Conservation (phyloP, 2,329 filamentous ascomycete genomes). For the Curvularia lunata region DNA sequence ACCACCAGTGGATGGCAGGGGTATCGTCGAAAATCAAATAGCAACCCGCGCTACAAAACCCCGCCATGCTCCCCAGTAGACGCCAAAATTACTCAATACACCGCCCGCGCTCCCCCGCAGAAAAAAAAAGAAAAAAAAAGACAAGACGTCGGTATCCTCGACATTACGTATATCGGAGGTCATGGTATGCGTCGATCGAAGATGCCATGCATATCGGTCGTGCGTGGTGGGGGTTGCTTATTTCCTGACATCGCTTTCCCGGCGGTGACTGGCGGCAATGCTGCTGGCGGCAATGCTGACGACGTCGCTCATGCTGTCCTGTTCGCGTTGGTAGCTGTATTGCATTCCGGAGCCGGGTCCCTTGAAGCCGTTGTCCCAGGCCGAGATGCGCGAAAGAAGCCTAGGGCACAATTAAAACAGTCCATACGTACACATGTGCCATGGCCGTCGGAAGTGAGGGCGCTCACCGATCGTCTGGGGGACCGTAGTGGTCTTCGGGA, state of each 20-base stretch:
- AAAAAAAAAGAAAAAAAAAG: background rate
- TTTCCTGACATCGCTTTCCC: constrained; percentile 14
- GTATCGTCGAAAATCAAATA: constrained; percentile 13
- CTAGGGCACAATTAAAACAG: constrained; percentile 34
- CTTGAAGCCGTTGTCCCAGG: constrained; percentile 46
- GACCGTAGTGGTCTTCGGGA: constrained; percentile 47
- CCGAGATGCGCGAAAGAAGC: constrained; percentile 43
- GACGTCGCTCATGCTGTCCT: constrained; percentile 30
- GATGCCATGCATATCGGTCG: background rate
- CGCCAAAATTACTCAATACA: constrained; percentile 7
- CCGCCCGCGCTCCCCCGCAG: background rate
- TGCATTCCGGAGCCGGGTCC: constrained; percentile 24
- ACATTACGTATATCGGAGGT: constrained; percentile 4
- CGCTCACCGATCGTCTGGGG: constrained; percentile 46
- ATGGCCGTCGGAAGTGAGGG: background rate
- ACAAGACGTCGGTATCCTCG: background rate
- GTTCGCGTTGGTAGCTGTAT: constrained; percentile 30
- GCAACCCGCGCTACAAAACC: constrained; percentile 1
- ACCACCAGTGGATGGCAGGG: constrained; percentile 19
- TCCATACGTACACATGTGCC: constrained; percentile 2
- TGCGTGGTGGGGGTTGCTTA: background rate
- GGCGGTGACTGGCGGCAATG: constrained; percentile 16
- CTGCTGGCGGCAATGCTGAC: constrained; percentile 18
- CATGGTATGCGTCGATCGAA: constrained; percentile 1
- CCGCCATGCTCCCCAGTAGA: constrained; percentile 2